A percentile compares a stretch with the other conserved stretches of the same genome.
Evolutionary conservation across 2,329 filamentous ascomycete genomes (phyloP).

Genomic region (Cladosporium phlei): DNA sequence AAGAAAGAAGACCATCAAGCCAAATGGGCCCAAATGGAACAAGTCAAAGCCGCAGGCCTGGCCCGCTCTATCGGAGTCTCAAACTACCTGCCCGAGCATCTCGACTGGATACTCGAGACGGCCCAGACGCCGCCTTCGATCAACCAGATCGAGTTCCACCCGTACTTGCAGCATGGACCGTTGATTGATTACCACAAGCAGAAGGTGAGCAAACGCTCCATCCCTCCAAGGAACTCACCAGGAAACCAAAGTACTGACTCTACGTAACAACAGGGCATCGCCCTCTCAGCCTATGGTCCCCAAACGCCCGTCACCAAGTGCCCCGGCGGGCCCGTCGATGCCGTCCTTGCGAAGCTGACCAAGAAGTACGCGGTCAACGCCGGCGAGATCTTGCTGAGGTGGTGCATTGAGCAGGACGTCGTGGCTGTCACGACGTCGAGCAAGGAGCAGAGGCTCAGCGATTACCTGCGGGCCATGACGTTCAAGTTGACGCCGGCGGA

Average conservation of each 20-base stretch:
- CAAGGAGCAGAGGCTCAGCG: conserved; percentile 56
- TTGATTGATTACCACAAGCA: conserved; percentile 52
- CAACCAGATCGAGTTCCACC: conserved; percentile 67
- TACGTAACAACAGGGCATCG: conserved; percentile 36
- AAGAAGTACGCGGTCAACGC: conserved; percentile 58
- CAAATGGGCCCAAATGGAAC: conserved; percentile 58
- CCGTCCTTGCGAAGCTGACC: conserved; percentile 46
- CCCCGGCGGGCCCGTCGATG: conserved; percentile 52
- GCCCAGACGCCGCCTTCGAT: conserved; percentile 55
- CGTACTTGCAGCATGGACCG: conserved; percentile 59
- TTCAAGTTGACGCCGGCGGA: conserved; percentile 58
- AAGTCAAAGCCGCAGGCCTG: conserved; percentile 52
- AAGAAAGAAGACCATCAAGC: conserved; percentile 51
- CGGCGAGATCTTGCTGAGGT: conserved; percentile 54
- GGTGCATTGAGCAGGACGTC: conserved; percentile 57
- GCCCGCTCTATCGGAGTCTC: conserved; percentile 59
- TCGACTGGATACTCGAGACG: conserved; percentile 50
- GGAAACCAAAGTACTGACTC: not conserved
- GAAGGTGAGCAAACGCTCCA: conserved; percentile 16
- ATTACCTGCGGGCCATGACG: conserved; percentile 52
- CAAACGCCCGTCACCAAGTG: conserved; percentile 51
- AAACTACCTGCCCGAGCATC: conserved; percentile 53
- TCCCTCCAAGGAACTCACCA: not conserved
- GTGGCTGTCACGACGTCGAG: conserved; percentile 57
- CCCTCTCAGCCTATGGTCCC: conserved; percentile 45